Evolutionary conservation across 148 eudicot species (phyloP).

Genomic region (Pharnaceum exiguum): DNA sequence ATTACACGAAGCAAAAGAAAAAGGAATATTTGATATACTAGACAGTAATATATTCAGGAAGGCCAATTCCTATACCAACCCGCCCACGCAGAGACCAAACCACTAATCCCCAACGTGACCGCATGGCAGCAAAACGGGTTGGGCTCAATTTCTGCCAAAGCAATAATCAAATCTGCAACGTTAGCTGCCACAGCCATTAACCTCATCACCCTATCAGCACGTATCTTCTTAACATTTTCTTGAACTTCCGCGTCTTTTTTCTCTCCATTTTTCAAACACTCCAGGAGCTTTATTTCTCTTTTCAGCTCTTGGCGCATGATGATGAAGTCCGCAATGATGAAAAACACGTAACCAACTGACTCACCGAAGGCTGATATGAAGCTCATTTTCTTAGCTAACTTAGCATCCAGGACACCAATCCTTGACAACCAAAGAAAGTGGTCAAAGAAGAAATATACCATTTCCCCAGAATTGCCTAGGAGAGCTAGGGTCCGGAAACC

Average conservation of each 20-base stretch:
- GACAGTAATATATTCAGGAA: slow-evolving; percentile 17
- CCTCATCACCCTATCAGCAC: slow-evolving; percentile 84
- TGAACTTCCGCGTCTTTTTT: slow-evolving; percentile 24
- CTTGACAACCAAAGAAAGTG: slow-evolving; percentile 86
- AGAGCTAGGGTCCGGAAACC: slow-evolving; percentile 48
- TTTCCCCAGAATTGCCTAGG: slow-evolving; percentile 86
- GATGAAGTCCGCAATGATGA: slow-evolving; percentile 63
- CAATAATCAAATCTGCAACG: slow-evolving; percentile 83
- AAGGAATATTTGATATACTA: not conserved
- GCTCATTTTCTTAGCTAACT: slow-evolving; percentile 70
- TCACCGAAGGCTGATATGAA: slow-evolving; percentile 93
- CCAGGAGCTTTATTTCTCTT: slow-evolving; percentile 33
- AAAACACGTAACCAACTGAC: slow-evolving; percentile 77
- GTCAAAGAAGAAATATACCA: slow-evolving; percentile 97
- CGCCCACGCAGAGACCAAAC: slow-evolving; percentile 98
- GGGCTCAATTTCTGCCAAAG: slow-evolving; percentile 81
- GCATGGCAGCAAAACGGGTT: slow-evolving; percentile 83
- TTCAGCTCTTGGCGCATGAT: slow-evolving; percentile 51
- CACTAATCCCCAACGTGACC: slow-evolving; percentile 80
- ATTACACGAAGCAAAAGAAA: not conserved
- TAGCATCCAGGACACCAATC: slow-evolving; percentile 65
- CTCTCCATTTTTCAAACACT: slow-evolving; percentile 11
- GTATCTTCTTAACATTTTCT: slow-evolving; percentile 37
- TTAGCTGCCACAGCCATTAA: slow-evolving; percentile 91
- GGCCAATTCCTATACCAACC: slow-evolving; percentile 99